Base-by-base conservation (phyloP, 83 land plant genomes). In the Picea engelmannii region DNA sequence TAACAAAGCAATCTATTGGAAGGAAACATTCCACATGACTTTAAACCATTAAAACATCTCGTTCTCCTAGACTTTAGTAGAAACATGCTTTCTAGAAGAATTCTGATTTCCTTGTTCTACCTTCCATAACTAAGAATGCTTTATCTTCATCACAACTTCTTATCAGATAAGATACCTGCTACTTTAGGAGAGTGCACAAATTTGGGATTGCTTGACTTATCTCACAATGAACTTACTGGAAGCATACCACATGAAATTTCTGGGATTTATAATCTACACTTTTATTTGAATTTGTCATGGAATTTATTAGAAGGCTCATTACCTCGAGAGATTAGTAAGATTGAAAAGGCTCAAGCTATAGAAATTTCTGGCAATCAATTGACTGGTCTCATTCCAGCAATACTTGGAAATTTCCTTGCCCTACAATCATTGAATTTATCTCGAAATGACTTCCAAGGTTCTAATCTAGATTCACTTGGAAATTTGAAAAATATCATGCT, bases 351-450 rank as follows among this genome's bases (percentile, higher is more conserved):
- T 6, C 91, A 91, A 65, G 85, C 69, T 6, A 85, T 89, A 27
- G 89, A 91, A 64, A 15, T 91, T 20, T 89, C 88, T 18, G 84
- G 81, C 67, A 92, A 92, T 23, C 85, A 87, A 35, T 81, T 92
- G 0, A 66, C 83, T 13, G 94, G 94, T 1, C 67, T 66, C 44
- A 89, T 92, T 79, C 91, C 94, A 6, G 6, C 13, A 10, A n/a
- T 79, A 5, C 71, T 92, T 23, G 75, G 60, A 42, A 78, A 79
- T 62, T 92, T 88, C 73, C 76, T 80, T 64, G 86, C 84, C 74
- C 18, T 92, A 82, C 13, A 82, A 49, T 81, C 60, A 12, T 85
- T 92, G 40, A 86, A 89, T 81, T 61, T 92, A 15, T 87, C 91
- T 10, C 55, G 79, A 20, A 92, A 92, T 44, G 55, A 17, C 2